Percentiles rank a stretch among this genome's conserved stretches.
These are phyloP conservation scores for Spathaspora sp. DNA, from an alignment of 1,139 yeast species.

Conservation along the genomic window DNA sequence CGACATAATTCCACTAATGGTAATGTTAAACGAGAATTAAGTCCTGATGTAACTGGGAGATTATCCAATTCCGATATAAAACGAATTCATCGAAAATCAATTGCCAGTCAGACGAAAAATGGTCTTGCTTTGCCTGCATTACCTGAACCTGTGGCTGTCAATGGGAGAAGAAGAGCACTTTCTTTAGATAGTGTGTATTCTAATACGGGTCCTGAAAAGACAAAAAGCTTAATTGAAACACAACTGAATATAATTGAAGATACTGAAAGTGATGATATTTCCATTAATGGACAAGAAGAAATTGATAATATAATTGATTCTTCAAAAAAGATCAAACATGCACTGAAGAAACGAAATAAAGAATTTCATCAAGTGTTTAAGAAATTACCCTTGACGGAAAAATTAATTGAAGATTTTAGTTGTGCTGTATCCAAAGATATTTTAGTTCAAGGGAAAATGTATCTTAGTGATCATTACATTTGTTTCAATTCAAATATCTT, in stretches of 20 bases:
- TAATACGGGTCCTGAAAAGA: background rate
- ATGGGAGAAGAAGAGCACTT: conserved; percentile 1
- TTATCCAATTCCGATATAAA: conserved; percentile 14
- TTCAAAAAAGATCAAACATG: conserved; percentile 24
- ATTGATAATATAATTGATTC: conserved; percentile 20
- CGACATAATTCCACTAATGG: conserved; percentile 4
- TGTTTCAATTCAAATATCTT: conserved; percentile 73
- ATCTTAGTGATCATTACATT: conserved; percentile 56
- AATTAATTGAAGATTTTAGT: conserved; percentile 60
- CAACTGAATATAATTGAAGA: conserved; percentile 8
- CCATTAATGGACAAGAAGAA: conserved; percentile 16
- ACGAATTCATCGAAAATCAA: conserved; percentile 22
- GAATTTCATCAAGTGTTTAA: conserved; percentile 67
- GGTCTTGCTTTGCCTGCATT: background rate
- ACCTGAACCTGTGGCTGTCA: background rate
- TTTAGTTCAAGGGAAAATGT: conserved; percentile 69
- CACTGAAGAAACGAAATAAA: conserved; percentile 48
- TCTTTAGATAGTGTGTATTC: background rate
- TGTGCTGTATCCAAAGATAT: conserved; percentile 76
- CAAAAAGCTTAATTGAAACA: background rate
- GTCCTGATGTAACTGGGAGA: conserved; percentile 19
- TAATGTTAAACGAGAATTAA: conserved; percentile 15
- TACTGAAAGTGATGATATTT: conserved; percentile 6
- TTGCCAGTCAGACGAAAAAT: conserved; percentile 7
- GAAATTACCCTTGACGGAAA: conserved; percentile 52